Evolutionary conservation across 2,329 filamentous ascomycete genomes (phyloP).

Genomic region (Talaromyces albobiverticillius): DNA sequence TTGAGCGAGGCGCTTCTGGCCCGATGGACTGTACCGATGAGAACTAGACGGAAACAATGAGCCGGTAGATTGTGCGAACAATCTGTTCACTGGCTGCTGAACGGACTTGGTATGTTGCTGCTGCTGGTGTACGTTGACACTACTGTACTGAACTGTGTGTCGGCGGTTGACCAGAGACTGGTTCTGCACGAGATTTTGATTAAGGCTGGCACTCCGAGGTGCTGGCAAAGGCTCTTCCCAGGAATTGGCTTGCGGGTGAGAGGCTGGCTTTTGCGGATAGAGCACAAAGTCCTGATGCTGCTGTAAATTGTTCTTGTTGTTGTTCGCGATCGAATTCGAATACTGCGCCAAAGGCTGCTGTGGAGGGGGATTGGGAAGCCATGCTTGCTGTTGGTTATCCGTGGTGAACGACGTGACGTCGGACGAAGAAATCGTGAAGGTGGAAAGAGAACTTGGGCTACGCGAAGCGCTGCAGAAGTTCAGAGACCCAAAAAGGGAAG

Average conservation of each 20-base stretch:
- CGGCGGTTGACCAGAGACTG: slow-evolving; percentile 32
- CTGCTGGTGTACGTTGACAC: slow-evolving; percentile 35
- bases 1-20: slow-evolving; percentile 26
- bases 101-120: slow-evolving; percentile 28
- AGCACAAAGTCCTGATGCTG: slow-evolving; percentile 45
- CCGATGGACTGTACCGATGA: slow-evolving; percentile 34
- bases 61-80: slow-evolving; percentile 37
- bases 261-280: slow-evolving; percentile 31
- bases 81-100: slow-evolving; percentile 36
- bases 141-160: slow-evolving; percentile 32
- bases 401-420: slow-evolving; percentile 48
- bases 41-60: slow-evolving; percentile 33
- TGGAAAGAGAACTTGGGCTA: slow-evolving; percentile 40
- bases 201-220: slow-evolving; percentile 38
- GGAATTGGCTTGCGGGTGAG: slow-evolving; percentile 30
- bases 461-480: slow-evolving; percentile 42
- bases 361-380: slow-evolving; percentile 45
- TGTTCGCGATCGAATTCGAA: slow-evolving; percentile 28
- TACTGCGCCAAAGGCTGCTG: slow-evolving; percentile 41
- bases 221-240: slow-evolving; percentile 34
- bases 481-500: slow-evolving; percentile 45
- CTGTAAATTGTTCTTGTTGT: slow-evolving; percentile 18
- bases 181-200: slow-evolving; percentile 23
- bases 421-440: slow-evolving; percentile 37
- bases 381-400: slow-evolving; percentile 48